Evolutionary conservation across 192 early-diverging fungal genomes (phyloP), one percentile per base, ranked within the genome.

Genomic region (Entomortierella parvispora): DNA sequence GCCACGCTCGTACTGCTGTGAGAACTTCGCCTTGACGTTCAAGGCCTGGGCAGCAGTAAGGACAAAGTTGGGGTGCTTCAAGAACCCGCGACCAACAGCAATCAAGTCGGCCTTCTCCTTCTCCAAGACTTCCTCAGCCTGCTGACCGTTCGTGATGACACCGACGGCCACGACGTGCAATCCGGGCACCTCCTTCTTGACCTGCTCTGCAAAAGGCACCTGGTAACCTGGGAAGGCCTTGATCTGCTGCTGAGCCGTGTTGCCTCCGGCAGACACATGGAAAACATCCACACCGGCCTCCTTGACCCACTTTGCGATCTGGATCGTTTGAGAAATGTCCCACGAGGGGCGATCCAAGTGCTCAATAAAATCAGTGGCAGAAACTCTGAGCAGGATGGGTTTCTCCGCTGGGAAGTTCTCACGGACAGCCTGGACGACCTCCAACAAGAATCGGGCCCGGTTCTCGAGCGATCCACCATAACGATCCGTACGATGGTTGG

Each of bases 401-500:
- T 49, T 80, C 50, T 52, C 83, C 58, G 49, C 40, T 11, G 26
- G 79, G 33, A 94, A 96, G 46, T 86, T 83, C 12, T 67, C 45
- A 25, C 94, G 90, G 3, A 93, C 82, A 0, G 59, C 72, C 32
- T 81, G 65, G 29, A 90, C 79, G 0, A 90, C 84, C 75, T 96
- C 94, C 0, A 62, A 28, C 33, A 62, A 49, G 44, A 76, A 62
- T 1, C 45, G 72, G 23, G 29, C 79, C 44, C 96, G 88, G 81
- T 97, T 97, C 60, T 96, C 92, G 40, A 96, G 88, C 3, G 89
- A 89, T 0, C 96, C 96, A 40, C 96, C 97, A 68, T 95, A 98
- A 57, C 91, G 63, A 69, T 98, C 97, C 2, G 93, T 95, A 58
- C 97, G 90, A 28, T 87, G 53, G 79, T 98, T 97, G 50, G 90